phyloP scores from a whole-genome alignment of 805 yeast genomes.

The Pichia deserticola region DNA sequence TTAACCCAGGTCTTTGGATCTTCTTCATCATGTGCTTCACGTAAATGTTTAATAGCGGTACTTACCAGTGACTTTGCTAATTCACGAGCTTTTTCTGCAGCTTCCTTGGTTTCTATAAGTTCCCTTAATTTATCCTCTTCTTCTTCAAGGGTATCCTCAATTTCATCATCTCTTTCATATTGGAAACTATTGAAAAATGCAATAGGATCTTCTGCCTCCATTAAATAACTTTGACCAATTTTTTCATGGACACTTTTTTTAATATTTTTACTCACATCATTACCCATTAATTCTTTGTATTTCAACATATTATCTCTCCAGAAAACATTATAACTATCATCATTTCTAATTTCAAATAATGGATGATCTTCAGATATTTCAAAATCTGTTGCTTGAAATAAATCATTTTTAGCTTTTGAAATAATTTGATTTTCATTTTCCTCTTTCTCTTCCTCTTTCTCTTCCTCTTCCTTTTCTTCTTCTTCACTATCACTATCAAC shows the following conservation, averaged over 20 bases:
- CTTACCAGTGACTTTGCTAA: constrained; percentile 41
- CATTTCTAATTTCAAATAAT: constrained; percentile 34
- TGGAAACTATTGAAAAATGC: constrained; percentile 46
- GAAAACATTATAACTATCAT: constrained; percentile 42
- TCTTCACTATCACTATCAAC: constrained; percentile 51
- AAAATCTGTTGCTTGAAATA: constrained; percentile 21
- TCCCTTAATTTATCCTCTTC: constrained; percentile 22
- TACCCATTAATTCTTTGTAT: constrained; percentile 27
- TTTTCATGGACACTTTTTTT: constrained; percentile 33
- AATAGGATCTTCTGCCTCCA: constrained; percentile 58
- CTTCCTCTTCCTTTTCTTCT: constrained; percentile 27
- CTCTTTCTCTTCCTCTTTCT: constrained; percentile 47
- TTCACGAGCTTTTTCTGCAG: constrained; percentile 37
- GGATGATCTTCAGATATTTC: constrained; percentile 49
- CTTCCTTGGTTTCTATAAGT: constrained; percentile 1
- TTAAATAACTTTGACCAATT: constrained; percentile 56
- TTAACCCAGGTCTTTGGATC: constrained; percentile 78
- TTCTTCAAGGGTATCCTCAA: constrained; percentile 15
- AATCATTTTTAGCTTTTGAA: constrained; percentile 13
- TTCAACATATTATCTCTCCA: constrained; percentile 40
- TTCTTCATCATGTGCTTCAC: constrained; percentile 55
- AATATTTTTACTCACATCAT: constrained; percentile 4
- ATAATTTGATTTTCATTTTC: constrained; percentile 32
- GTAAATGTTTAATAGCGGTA: constrained; percentile 51
- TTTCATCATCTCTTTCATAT: constrained; percentile 44